Conservation (phyloP, 139 green algal genomes). For the Picochlorum sp. region DNA sequence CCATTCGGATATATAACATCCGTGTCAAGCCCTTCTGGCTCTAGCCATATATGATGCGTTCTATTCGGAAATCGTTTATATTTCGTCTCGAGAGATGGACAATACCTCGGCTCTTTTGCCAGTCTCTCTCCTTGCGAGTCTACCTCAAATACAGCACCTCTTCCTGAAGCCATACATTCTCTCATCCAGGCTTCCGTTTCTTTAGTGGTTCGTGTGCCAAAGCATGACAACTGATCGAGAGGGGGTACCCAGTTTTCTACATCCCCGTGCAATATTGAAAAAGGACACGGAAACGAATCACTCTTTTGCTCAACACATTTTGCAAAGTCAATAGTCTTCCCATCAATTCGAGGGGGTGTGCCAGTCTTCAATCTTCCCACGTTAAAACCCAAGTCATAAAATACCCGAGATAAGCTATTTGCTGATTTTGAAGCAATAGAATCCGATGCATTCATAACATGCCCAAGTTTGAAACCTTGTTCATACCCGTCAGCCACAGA, state of each 20-base stretch:
- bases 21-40: slow-evolving; percentile 39
- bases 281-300: slow-evolving; percentile 28
- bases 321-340: slow-evolving; percentile 35
- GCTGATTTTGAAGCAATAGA: slow-evolving; percentile 15
- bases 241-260: slow-evolving; percentile 14
- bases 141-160: slow-evolving; percentile 6
- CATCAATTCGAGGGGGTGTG: slow-evolving; percentile 39
- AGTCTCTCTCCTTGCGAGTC: background rate
- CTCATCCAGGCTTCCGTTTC: slow-evolving; percentile 29
- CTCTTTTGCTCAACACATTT: slow-evolving; percentile 24
- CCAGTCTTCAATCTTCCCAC: slow-evolving; percentile 44
- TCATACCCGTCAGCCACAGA: background rate
- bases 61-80: slow-evolving; percentile 37
- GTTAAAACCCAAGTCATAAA: slow-evolving; percentile 18
- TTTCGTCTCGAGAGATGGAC: slow-evolving; percentile 46
- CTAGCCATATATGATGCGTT: slow-evolving; percentile 50
- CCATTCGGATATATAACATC: slow-evolving; percentile 49
- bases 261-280: slow-evolving; percentile 35
- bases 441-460: slow-evolving; percentile 13
- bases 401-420: slow-evolving; percentile 17
- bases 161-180: slow-evolving; percentile 15
- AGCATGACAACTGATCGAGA: slow-evolving; percentile 19
- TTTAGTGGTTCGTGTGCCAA: slow-evolving; percentile 34
- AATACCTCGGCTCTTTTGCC: slow-evolving; percentile 39
- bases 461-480: background rate